These are phyloP conservation scores for Globisporangium takayamanum DNA, from an alignment of 352 stramenopile genomes.

Conservation along the genomic window DNA sequence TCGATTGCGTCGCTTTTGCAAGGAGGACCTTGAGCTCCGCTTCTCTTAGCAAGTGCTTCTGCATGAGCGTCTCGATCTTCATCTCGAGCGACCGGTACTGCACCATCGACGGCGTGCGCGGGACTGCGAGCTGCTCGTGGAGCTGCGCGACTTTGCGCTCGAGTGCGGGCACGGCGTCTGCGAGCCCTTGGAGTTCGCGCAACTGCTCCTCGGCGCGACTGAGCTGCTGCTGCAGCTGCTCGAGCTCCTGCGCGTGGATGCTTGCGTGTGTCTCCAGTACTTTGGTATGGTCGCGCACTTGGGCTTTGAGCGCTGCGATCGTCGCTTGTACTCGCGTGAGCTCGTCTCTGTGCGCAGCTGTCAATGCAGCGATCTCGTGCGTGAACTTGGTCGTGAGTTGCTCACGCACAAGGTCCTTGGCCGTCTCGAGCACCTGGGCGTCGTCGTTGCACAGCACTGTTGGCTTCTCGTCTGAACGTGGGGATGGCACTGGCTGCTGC, in stretches of 20 bases:
- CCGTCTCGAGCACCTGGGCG: too few relatives aligned
- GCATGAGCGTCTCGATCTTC: conserved; percentile 62
- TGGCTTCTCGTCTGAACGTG: too few relatives aligned
- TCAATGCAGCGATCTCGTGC: not conserved
- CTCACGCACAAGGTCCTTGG: not conserved
- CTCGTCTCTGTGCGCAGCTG: not conserved
- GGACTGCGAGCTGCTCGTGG: conserved; percentile 35
- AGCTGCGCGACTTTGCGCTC: conserved; percentile 51
- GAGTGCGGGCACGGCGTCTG: conserved; percentile 33
- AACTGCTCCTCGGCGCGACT: conserved; percentile 17
- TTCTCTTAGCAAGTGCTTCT: conserved; percentile 73
- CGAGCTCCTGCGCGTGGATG: conserved; percentile 3
- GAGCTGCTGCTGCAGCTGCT: conserved; percentile 14
- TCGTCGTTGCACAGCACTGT: too few relatives aligned
- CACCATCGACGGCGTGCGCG: conserved; percentile 71
- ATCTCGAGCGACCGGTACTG: conserved; percentile 71
- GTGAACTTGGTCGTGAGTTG: not conserved
- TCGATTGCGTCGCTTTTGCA: conserved; percentile 51
- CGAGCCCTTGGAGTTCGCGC: conserved; percentile 12
- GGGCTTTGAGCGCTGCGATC: not conserved
- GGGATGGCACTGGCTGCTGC: not conserved
- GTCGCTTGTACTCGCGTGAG: not conserved
- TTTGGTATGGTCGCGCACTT: not conserved
- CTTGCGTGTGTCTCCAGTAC: not conserved
- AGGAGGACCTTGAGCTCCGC: conserved; percentile 72